phyloP scores from a whole-genome alignment of 352 stramenopile genomes.

The Phytophthora cryptogea region DNA sequence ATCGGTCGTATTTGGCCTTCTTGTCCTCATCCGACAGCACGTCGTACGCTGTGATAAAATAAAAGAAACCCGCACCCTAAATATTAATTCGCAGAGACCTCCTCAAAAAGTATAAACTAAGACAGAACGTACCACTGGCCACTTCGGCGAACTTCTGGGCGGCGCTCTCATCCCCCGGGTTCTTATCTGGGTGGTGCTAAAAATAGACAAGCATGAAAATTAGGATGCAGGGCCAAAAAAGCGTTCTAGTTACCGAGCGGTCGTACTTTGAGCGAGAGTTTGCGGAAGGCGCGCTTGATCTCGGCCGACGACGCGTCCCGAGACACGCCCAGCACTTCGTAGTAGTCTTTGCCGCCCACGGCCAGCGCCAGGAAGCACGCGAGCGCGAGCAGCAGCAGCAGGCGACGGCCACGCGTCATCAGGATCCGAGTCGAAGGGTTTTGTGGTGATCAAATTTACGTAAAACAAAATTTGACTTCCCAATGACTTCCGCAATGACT shows the following conservation, averaged over 20 bases:
- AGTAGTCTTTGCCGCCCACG: conserved; percentile 61
- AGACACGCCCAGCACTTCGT: conserved; percentile 69
- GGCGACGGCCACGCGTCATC: conserved; percentile 32
- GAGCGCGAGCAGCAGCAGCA: conserved; percentile 38
- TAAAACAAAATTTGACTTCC: too few relatives aligned
- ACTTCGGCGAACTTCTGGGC: conserved; percentile 90
- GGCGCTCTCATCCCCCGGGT: conserved; percentile 83
- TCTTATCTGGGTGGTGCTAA: conserved; percentile 91
- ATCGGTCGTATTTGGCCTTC: conserved; percentile 90
- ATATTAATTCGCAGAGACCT: neutral
- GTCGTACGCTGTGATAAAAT: conserved; percentile 76
- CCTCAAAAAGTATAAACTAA: neutral
- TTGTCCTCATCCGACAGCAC: conserved; percentile 92
- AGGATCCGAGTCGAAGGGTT: conserved; percentile 5
- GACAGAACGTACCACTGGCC: conserved; percentile 51
- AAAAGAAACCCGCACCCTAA: conserved; percentile 7
- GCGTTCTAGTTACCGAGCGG: neutral
- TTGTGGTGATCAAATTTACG: too few relatives aligned
- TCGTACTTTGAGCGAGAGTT: conserved; percentile 86
- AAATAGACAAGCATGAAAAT: conserved; percentile 7
- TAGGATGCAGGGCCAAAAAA: neutral
- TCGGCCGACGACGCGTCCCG: conserved; percentile 67
- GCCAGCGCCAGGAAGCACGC: conserved; percentile 30
- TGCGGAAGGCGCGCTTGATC: conserved; percentile 87
- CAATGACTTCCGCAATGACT: too few relatives aligned